Conservation (phyloP, 352 stramenopile genomes). For the Thalassiosira pacifica region DNA sequence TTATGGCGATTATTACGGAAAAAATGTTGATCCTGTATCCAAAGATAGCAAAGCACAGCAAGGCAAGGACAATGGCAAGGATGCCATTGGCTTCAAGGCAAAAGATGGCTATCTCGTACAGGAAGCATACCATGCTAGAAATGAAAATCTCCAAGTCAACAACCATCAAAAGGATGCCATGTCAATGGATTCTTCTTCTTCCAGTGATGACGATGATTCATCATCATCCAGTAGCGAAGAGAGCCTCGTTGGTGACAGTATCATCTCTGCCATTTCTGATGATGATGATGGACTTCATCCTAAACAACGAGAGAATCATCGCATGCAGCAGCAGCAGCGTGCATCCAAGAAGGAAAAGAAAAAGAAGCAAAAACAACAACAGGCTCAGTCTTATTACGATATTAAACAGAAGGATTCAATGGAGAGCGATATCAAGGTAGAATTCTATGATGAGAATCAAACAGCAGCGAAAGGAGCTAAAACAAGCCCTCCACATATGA, state of each 20-base stretch:
- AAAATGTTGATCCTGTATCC: neutral
- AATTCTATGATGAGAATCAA: constrained; percentile 9
- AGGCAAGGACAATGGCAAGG: neutral
- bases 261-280: constrained; percentile 63
- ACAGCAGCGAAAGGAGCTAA: neutral
- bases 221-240: neutral
- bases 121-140: neutral
- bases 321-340: constrained; percentile 15
- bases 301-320: constrained; percentile 14
- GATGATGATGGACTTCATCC: constrained; percentile 42
- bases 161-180: neutral
- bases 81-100: constrained; percentile 20
- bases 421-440: constrained; percentile 59
- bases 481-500: neutral
- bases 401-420: constrained; percentile 60
- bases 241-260: constrained; percentile 9
- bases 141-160: too few species aligned
- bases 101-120: constrained; percentile 13
- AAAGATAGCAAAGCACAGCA: neutral
- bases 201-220: too few species aligned
- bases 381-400: constrained; percentile 17
- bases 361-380: constrained; percentile 29
- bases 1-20: neutral
- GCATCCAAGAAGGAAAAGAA: constrained; percentile 49
- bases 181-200: neutral